Base-by-base conservation (phyloP, 306 rosid genomes). In the Dryas alaskensis region DNA sequence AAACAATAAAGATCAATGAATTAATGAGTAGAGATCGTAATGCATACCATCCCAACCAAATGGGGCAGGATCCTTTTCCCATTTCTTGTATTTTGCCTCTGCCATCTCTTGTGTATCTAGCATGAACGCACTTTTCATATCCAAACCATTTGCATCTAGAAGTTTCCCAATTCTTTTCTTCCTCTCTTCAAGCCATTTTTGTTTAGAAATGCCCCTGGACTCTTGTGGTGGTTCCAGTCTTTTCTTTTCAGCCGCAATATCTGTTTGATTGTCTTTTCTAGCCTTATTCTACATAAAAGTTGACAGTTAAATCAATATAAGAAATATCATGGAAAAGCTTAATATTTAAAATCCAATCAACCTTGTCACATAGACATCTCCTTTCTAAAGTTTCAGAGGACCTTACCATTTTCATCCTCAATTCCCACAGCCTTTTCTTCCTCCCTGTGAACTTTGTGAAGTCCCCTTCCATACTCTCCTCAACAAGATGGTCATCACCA, bases 11-110 rank as follows among this genome's bases (percentile, higher is more conserved):
- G 0, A 55, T 25, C 3, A 39, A 37, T 47, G 10, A 3, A 64
- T 44, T 39, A 54, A 75, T 4, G 31, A 55, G 69, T 44, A 70
- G 10, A 57, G 44, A 47, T 54, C n/a, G 40, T n/a, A 69, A 74
- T 14, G 47, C 88, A 62, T 83, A 94, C 98, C 99, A 74, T 94
- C 99, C 99, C 99, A 94, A 53, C 98, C 99, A 45, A 19, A 82
- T 39, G 99, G 98, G 65, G 99, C 98, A 65, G 98, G 98, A 82
- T 90, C 96, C 84, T 92, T 94, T 72, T 92, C 98, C 99, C 99
- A 94, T 83, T 92, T 94, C 88, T 94, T 92, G 85, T 94, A 94
- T 73, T 94, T 94, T 61, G 19, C 51, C 77, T 89, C 89, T 65
- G 98, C 99, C 70, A 86, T 82, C 80, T 92, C 98, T 84, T 94